Base-by-base conservation (phyloP, 2,329 filamentous ascomycete genomes). In the Paecilomyces sp. region DNA sequence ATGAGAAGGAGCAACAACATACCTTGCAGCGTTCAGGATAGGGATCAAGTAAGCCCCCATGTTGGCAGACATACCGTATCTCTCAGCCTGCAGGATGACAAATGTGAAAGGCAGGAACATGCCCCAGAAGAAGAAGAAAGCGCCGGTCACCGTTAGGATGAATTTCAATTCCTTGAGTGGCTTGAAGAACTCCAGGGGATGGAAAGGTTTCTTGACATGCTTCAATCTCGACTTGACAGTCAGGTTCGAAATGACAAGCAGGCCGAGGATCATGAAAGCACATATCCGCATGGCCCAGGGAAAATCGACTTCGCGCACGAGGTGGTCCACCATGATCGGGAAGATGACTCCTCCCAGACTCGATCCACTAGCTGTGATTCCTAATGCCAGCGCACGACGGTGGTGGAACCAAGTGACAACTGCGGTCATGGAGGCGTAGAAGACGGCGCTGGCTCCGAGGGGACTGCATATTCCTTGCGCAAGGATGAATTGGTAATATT, bases 51-150 rank as follows among this genome's bases (percentile, higher is more conserved):
- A 85, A 15, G 73, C 70, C 2, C 81, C 77, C 2, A 86, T 70
- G n/a, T 71, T 64, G 1, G 63, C 24, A 1, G 76, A 77, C 78
- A 85, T 84, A 58, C 83, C 83, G 59, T 79, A 74, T 4, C 69
- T 64, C 55, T 76, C 67, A 0, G 80, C 83, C 61, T 82, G 69
- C 1, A 78, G 69, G 50, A 79, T 76, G 54, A 82, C 70, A 61
- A 79, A 85, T 61, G 78, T 80, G 63, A 82, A 80, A 1, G 83
- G 83, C 28, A 85, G 66, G 68, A 89, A 84, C 65, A 89, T 86
- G 74, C 82, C 82, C 62, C 78, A 74, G 75, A 83, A 82, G 78
- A 86, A 82, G 68, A 58, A 67, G 50, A 69, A 70, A 2, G 60
- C 52, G 1, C 36, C 66, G 3, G 61, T 61, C 50, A 67, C 62